These are phyloP conservation scores for Diaporthe ilicicola DNA, from an alignment of 2,329 filamentous ascomycete genomes.

Conservation along the genomic window DNA sequence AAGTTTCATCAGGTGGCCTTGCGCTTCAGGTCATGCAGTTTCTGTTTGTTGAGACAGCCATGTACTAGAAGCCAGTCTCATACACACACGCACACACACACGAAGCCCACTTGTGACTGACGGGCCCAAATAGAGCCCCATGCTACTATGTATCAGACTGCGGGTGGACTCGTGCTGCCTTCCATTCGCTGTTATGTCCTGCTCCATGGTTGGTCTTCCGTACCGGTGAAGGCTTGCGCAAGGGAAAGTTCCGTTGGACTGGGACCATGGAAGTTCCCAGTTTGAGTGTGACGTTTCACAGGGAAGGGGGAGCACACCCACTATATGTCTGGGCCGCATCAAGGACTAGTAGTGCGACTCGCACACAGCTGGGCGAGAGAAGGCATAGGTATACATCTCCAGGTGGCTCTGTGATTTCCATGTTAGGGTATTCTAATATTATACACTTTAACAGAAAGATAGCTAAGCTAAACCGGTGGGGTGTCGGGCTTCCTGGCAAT, in stretches of 20 bases:
- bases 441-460: too few species aligned
- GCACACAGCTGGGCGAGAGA: too few species aligned
- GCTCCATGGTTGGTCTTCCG: neutral
- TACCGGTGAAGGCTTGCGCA: neutral
- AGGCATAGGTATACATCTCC: too few species aligned
- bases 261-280: neutral
- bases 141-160: neutral
- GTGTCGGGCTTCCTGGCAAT: constrained; percentile 43
- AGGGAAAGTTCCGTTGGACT: neutral
- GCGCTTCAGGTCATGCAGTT: too few species aligned
- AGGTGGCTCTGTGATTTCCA: too few species aligned
- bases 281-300: neutral
- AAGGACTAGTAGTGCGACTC: too few species aligned
- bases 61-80: neutral
- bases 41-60: too few species aligned
- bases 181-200: neutral
- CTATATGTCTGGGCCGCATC: too few species aligned
- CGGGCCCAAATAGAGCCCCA: neutral
- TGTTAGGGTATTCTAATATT: too few species aligned
- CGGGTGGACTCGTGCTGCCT: neutral
- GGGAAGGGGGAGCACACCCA: neutral
- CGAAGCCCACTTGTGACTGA: neutral
- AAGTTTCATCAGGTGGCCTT: too few species aligned
- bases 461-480: neutral
- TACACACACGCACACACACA: too few species aligned